Evolutionary conservation across 176 grass and related monocot genomes (phyloP), one percentile per base, ranked within the genome.

Genomic region (Musa acuminata): DNA sequence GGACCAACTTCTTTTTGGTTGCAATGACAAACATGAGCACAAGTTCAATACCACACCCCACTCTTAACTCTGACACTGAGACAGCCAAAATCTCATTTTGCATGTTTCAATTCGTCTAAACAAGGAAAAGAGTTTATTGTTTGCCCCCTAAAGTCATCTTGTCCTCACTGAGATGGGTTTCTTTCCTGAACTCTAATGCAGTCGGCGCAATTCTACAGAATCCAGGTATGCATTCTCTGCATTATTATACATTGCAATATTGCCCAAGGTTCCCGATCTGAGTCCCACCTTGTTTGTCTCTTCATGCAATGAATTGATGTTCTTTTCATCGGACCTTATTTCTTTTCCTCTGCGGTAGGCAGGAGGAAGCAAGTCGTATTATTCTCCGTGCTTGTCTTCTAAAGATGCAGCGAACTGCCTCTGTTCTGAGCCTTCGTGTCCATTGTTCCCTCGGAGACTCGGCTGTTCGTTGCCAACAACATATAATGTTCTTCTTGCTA

Each of bases 131-230:
- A 11, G 22, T 22, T 10, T 21, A 20, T 23, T 63, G 14, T 51
- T 49, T 65, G 64, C 52, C 43, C 11, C 11, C 77, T 59, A 79
- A 79, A 69, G 3, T 57, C 52, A 24, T 79, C 77, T 70, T 78
- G 52, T 71, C 65, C 77, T 69, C 64, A 49, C 25, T 1, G 77
- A 79, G 24, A 59, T 69, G 17, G 23, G 52, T 53, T 52, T 55
- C 54, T 20, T 24, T 23, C 49, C 66, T 71, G 52, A 19, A 27
- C 10, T 22, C 59, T 27, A 52, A 11, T 76, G 16, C 5, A 1
- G 16, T 13, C 8, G n/a, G 2, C 49, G 14, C 73, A 58, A 20
- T 17, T 22, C 16, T 9, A 52, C 21, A 52, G 17, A 11, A 63
- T 21, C 4, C 2, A 7, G 5, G 53, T 22, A 27, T 74, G 53